phyloP scores from a whole-genome alignment of 805 yeast genomes.

The Isabelozyma rhagii region DNA sequence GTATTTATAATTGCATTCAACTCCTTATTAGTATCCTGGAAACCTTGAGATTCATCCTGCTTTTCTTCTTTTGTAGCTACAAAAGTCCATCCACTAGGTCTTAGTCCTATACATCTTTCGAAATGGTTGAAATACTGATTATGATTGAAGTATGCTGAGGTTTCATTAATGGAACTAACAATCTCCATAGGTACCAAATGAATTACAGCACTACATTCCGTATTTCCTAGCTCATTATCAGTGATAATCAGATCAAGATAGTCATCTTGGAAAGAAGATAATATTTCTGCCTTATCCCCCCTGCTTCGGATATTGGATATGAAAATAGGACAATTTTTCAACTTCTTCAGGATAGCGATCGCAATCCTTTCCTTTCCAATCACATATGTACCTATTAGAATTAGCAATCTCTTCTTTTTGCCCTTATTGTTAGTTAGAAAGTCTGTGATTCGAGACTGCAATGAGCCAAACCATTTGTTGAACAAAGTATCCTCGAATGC shows the following conservation, averaged over 20 bases:
- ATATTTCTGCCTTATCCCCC: slow-evolving; percentile 36
- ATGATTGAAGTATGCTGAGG: slow-evolving; percentile 49
- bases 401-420: slow-evolving; percentile 42
- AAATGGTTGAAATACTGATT: slow-evolving; percentile 43
- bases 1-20: slow-evolving; percentile 5
- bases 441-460: slow-evolving; percentile 41
- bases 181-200: slow-evolving; percentile 74
- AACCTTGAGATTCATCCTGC: neutral
- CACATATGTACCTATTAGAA: slow-evolving; percentile 81
- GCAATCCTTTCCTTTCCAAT: slow-evolving; percentile 93
- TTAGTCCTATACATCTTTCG: slow-evolving; percentile 64
- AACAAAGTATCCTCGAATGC: slow-evolving; percentile 27
- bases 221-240: slow-evolving; percentile 35
- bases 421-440: slow-evolving; percentile 12
- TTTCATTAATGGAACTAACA: slow-evolving; percentile 39
- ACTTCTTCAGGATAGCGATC: slow-evolving; percentile 50
- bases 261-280: slow-evolving; percentile 46
- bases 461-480: slow-evolving; percentile 29
- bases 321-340: slow-evolving; percentile 51
- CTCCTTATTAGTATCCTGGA: neutral
- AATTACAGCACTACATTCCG: slow-evolving; percentile 49
- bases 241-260: slow-evolving; percentile 28
- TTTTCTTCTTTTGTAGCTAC: slow-evolving; percentile 2
- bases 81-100: slow-evolving; percentile 93
- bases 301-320: slow-evolving; percentile 48